Evolutionary conservation across 345 rosid species (phyloP).

Genomic region (Brassica carinata): DNA sequence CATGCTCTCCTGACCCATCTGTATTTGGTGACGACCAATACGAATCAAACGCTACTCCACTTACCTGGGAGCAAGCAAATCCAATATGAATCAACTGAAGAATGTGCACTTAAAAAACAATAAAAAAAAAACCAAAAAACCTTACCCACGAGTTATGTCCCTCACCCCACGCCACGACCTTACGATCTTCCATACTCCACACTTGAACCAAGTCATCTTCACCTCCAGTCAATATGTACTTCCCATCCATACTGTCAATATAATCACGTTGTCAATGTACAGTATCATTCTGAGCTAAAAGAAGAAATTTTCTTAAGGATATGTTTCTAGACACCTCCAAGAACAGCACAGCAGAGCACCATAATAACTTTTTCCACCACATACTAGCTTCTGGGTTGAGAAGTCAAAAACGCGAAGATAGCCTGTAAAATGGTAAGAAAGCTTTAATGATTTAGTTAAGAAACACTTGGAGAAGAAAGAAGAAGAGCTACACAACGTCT

Average conservation of each 20-base stretch:
- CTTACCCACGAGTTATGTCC: constrained; percentile 99
- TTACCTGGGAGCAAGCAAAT: constrained; percentile 65
- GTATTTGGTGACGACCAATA: constrained; percentile 88
- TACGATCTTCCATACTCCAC: constrained; percentile 99
- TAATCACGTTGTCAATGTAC: constrained; percentile 14
- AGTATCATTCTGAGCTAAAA: not conserved
- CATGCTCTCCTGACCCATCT: constrained; percentile 78
- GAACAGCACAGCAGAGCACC: constrained; percentile 46
- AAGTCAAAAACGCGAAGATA: constrained; percentile 93
- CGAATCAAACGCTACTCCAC: constrained; percentile 99
- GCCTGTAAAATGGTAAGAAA: constrained; percentile 53
- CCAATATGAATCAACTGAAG: constrained; percentile 29
- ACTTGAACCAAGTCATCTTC: constrained; percentile 99
- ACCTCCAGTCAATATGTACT: constrained; percentile 95
- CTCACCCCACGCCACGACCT: constrained; percentile 99
- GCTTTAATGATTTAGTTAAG: constrained; percentile 1
- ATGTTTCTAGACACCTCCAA: constrained; percentile 38
- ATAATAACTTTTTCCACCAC: constrained; percentile 44
- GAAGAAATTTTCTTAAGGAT: constrained; percentile 18
- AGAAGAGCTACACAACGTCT: not conserved
- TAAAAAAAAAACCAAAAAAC: constrained; percentile 9
- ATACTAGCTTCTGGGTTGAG: constrained; percentile 41
- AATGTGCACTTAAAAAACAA: not conserved
- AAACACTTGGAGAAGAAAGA: constrained; percentile 18
- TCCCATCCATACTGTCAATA: constrained; percentile 87